Percentiles rank a stretch among this genome's conserved stretches.
phyloP scores from a whole-genome alignment of 345 rosid species.

The Alliaria petiolata region DNA sequence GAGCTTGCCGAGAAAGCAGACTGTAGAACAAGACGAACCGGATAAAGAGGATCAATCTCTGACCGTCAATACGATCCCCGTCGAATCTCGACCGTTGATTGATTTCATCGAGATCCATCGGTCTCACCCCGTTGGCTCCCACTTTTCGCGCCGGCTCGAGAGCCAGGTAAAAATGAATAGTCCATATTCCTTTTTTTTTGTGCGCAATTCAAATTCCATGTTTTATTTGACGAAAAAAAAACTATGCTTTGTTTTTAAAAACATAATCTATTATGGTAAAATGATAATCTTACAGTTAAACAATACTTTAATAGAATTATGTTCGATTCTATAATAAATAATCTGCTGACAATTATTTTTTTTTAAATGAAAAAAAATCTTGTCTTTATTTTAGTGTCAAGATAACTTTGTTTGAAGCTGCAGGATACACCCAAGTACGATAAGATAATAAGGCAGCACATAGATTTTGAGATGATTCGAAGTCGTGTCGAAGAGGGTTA shows the following conservation, averaged over 20 bases:
- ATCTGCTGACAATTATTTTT: neutral
- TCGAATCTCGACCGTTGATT: slow-evolving; percentile 52
- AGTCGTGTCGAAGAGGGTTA: slow-evolving; percentile 43
- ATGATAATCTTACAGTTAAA: too few relatives aligned
- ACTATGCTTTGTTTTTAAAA: neutral
- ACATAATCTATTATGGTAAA: too few relatives aligned
- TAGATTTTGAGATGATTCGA: slow-evolving; percentile 48
- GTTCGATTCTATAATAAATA: neutral
- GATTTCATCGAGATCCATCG: slow-evolving; percentile 43
- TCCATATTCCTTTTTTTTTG: neutral
- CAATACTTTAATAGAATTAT: too few relatives aligned
- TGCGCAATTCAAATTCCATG: neutral
- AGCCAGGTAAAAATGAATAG: slow-evolving; percentile 44
- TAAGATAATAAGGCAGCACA: slow-evolving; percentile 47
- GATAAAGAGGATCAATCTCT: slow-evolving; percentile 44
- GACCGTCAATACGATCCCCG: slow-evolving; percentile 11
- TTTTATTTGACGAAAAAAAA: neutral
- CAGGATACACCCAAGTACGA: slow-evolving; percentile 52
- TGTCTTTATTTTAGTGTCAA: neutral
- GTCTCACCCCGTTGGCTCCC: slow-evolving; percentile 48
- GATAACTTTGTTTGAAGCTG: neutral
- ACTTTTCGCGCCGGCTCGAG: slow-evolving; percentile 55
- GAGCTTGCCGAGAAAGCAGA: slow-evolving; percentile 40
- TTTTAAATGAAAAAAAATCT: neutral
- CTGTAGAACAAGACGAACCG: slow-evolving; percentile 36